Base-by-base conservation (phyloP, 257 asterid species). In the Solanum medicagineum region DNA sequence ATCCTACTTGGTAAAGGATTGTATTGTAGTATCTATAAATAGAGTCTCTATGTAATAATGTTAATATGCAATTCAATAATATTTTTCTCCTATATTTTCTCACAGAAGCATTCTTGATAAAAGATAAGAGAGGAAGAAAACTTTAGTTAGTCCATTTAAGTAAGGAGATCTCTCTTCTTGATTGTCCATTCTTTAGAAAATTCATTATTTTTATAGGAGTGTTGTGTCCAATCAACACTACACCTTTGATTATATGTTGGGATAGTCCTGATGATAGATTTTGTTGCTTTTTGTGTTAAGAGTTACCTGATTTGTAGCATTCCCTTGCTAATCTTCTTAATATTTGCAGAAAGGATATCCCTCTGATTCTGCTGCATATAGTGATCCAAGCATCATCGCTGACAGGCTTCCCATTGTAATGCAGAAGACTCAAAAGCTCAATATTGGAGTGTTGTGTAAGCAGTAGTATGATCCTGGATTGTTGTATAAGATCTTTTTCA, bases 321-420 rank as follows among this genome's bases (percentile, higher is more conserved):
- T 77, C 45, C 44, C 44, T 75, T 75, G 19, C 82, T 77, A 24
- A 16, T 77, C 82, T 49, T 49, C 60, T 63, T 86, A 84, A 83
- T 59, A 86, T 65, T 51, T 91, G 93, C 98, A 96, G 99, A 93
- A 92, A 91, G 99, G 99, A 87, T 94, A 90, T 87, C 98, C 98
- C 44, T 86, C 90, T 73, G 97, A 94, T 90, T 89, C 97, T 86
- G 94, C 98, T 85, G 92, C 99, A 40, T 97, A 97, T 88, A 91
- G 84, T 86, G 99, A 97, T 90, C 99, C 98, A 71, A 93, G 94
- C 87, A 82, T 88, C 87, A 92, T 94, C 85, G 86, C 91, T 77
- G 94, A 95, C 85, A 92, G 92, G 96, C 98, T 97, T 83, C 96
- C 98, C 49, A 84, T 95, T 83, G 85, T 93, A 87, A 88, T 87